Evolutionary conservation across 2,329 filamentous ascomycete species (phyloP).

Genomic region (Epichloe uncinata): DNA sequence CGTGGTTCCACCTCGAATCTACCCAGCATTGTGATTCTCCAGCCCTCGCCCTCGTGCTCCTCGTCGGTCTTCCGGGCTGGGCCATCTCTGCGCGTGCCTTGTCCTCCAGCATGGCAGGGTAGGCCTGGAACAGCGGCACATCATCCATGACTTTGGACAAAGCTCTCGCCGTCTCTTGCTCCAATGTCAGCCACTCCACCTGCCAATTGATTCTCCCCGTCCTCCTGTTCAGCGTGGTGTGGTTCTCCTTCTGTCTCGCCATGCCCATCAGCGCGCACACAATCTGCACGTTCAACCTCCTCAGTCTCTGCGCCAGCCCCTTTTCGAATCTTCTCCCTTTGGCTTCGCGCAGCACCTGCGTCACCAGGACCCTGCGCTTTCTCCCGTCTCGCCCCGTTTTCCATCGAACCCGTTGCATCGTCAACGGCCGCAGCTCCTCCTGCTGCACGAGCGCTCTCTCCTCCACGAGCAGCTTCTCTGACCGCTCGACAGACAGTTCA

Average conservation of each 20-base stretch:
- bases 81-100: slow-evolving; percentile 8
- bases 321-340: slow-evolving; percentile 34
- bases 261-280: slow-evolving; percentile 58
- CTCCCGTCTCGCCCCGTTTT: slow-evolving; percentile 25
- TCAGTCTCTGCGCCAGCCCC: slow-evolving; percentile 31
- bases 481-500: slow-evolving; percentile 58
- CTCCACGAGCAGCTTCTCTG: slow-evolving; percentile 54
- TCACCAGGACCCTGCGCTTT: slow-evolving; percentile 26
- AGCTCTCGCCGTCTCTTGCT: slow-evolving; percentile 16
- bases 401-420: slow-evolving; percentile 26
- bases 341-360: slow-evolving; percentile 19
- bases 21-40: slow-evolving; percentile 10
- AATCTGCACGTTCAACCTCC: slow-evolving; percentile 31
- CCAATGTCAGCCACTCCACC: slow-evolving; percentile 45
- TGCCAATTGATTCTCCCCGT: slow-evolving; percentile 47
- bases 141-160: slow-evolving; percentile 29
- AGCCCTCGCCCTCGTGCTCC: slow-evolving; percentile 4
- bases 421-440: slow-evolving; percentile 33
- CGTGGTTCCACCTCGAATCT: slow-evolving; percentile 14
- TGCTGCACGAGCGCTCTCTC: slow-evolving; percentile 36
- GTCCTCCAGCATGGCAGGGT: slow-evolving; percentile 15
- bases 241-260: slow-evolving; percentile 54
- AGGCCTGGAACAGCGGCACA: slow-evolving; percentile 25
- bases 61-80: slow-evolving; percentile 7
- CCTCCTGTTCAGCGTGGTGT: slow-evolving; percentile 47